phyloP scores from a whole-genome alignment of 83 land plant species.

The Picea abies region DNA sequence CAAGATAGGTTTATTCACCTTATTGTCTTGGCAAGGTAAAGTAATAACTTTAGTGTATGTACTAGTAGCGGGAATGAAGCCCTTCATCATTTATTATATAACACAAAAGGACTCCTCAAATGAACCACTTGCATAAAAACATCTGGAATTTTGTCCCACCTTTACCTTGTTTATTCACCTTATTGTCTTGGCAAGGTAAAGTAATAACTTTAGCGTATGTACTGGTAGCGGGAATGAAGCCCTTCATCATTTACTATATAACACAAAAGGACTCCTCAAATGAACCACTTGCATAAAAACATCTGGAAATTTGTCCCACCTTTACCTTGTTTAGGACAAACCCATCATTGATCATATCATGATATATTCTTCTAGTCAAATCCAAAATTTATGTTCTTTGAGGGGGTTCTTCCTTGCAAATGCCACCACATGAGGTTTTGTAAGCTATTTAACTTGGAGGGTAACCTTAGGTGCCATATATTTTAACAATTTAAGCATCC shows the following conservation, averaged over 20 bases:
- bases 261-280: constrained; percentile 60
- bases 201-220: constrained; percentile 78
- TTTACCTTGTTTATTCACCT: constrained; percentile 10
- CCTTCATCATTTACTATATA: constrained; percentile 67
- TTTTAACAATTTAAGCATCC: constrained; percentile 65
- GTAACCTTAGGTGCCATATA: constrained; percentile 49
- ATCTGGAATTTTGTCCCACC: constrained; percentile 43
- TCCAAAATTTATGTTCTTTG: constrained; percentile 32
- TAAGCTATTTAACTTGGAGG: constrained; percentile 61
- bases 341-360: constrained; percentile 59
- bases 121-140: constrained; percentile 58
- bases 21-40: constrained; percentile 25
- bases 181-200: constrained; percentile 25
- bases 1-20: too few species aligned
- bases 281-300: constrained; percentile 61
- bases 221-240: constrained; percentile 68
- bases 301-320: too few species aligned
- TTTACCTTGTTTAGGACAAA: constrained; percentile 55
- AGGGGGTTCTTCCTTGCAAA: constrained; percentile 47
- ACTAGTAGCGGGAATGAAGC: constrained; percentile 68
- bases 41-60: constrained; percentile 79
- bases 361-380: constrained; percentile 54
- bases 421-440: constrained; percentile 64
- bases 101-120: constrained; percentile 60
- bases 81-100: constrained; percentile 67